Base-by-base conservation (phyloP, 2,329 filamentous ascomycete genomes). In the Claviceps maximensis region DNA sequence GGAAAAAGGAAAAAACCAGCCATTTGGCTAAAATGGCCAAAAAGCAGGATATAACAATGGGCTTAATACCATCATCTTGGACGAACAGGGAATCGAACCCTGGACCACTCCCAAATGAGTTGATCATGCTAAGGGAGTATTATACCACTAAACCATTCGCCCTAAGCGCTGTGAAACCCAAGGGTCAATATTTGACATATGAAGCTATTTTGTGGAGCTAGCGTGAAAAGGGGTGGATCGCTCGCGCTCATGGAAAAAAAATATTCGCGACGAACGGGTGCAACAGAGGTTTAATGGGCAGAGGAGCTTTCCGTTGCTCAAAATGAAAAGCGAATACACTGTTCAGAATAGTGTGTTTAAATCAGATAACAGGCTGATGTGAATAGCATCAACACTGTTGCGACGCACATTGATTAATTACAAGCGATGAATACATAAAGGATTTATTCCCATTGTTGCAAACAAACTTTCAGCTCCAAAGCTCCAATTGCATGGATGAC, bases 121-220 rank as follows among this genome's bases (percentile, higher is more conserved):
- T 6, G 23, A 53, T 1, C 25, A 21, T 47, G 45, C 45, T 47
- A 47, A 47, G 45, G 45, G 45, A 47, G 45, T 47, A 47, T 59
- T 58, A 58, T 58, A 58, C 57, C 57, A 58, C 57, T 58, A 58
- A 58, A 58, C 57, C 57, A 58, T 56, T 56, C 57, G 49, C 49
- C 49, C 49, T 12, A 6, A 23, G 36, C 2, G 19, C 3, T 44
- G 4, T 25, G 9, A 10, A 1, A 6, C 41, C 2, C 8, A 15
- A 7, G 1, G 3, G 4, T 5, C 10, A 6, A 13, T 25, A 44
- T 44, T 44, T 5, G 3, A 21, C 25, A 44, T 6, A 23, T 44
- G 1, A 15, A 44, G 19, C 5, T 1, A 25, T 6, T 8, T 8
- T 13, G 3, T 5, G 9, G 9, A 2, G 4, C 15, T 15, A 23